Evolutionary conservation across 257 asterid species (phyloP), one percentile per base, ranked within the genome.

Genomic region (Linderniella brevidens): DNA sequence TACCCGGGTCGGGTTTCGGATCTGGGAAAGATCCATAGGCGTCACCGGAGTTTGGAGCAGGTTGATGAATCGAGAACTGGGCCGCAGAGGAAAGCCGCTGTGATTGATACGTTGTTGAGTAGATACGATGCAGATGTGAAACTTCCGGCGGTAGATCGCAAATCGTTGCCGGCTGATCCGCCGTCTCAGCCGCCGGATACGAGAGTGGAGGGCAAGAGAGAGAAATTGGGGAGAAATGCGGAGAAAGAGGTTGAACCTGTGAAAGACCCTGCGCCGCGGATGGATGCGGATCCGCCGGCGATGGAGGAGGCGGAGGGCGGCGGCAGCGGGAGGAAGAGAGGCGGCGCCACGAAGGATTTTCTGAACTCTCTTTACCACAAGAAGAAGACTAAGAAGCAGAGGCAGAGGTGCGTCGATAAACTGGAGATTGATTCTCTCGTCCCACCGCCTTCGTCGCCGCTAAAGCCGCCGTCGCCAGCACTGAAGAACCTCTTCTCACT

Each of bases 261-360:
- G 39, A 52, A 60, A 41, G 49, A 66, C 48, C 46, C 69, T 12
- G 44, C 73, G 10, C 67, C 63, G 19, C 61, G 66, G n/a, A 66
- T 62, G 9, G 59, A 75, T 1, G 82, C 87, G 0, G 78, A 80
- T 0, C 82, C 78, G 0, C 72, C 90, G 0, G 67, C 80, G 1
- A 75, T 71, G 0, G 82, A 65, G 35, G 56, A 40, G 74, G 65
- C 62, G 25, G 68, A 54, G 44, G 67, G 56, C 38, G 69, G 76
- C 51, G 69, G 58, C 60, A 65, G 59, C 7, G 82, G 66, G 15
- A 53, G 71, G 57, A 78, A 76, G 61, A 69, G 92, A 63, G 65
- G 66, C 32, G 81, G 87, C 1, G 71, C 90, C 3, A 79, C 94
- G 0, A 88, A 84, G 41, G 87, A 72, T 59, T 84, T 88, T 57